A percentile compares a stretch with the other conserved stretches of the same genome.
Conservation (phyloP, 129 eudicot species). For the Flaveria brownii region DNA sequence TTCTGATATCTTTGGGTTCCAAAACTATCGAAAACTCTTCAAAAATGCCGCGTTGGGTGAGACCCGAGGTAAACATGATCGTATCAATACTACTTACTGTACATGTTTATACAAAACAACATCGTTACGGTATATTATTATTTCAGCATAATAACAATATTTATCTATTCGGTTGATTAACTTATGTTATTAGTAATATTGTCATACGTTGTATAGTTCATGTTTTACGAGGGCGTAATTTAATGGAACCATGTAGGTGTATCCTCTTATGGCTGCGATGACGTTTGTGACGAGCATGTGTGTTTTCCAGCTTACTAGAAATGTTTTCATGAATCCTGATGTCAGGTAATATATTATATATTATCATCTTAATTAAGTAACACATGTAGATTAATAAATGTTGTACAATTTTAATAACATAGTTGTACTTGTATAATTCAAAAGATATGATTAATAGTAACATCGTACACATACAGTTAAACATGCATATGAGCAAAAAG, state of each 20-base stretch:
- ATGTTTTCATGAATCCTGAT: slow-evolving; percentile 71
- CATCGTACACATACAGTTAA: neutral
- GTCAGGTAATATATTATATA: slow-evolving; percentile 64
- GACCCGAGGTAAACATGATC: slow-evolving; percentile 67
- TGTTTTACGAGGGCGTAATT: neutral
- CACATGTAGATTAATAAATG: neutral
- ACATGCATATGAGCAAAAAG: neutral
- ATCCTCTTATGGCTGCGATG: slow-evolving; percentile 94
- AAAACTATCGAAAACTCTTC: neutral
- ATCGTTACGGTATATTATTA: neutral
- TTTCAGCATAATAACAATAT: too few species aligned
- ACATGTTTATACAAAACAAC: neutral
- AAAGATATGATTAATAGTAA: neutral
- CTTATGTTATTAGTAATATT: neutral
- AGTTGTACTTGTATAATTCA: neutral
- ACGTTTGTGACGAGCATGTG: slow-evolving; percentile 80
- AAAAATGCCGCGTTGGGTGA: slow-evolving; percentile 82
- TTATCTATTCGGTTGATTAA: too few species aligned
- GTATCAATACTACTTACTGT: neutral
- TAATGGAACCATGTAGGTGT: slow-evolving; percentile 48
- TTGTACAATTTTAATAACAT: neutral
- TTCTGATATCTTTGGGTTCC: neutral
- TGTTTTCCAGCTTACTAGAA: slow-evolving; percentile 84
- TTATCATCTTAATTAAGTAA: neutral
- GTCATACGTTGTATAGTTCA: neutral